Conservation (phyloP, 768 basidiomycete species). For the button mushroom (Agaricus bisporus) region DNA sequence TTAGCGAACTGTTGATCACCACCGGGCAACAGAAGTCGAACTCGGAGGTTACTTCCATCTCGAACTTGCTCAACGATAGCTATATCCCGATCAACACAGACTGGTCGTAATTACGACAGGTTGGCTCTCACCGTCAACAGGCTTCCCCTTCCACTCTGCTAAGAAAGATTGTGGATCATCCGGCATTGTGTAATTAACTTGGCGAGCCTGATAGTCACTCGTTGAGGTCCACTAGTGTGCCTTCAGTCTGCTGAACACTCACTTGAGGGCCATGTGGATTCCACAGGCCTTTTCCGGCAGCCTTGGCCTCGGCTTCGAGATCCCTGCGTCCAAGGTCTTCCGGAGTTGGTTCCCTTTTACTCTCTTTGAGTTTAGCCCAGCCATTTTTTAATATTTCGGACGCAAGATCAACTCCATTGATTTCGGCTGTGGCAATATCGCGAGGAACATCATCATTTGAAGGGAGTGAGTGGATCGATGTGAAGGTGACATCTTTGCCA, state of each 20-base stretch:
- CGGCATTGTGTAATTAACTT: conserved; percentile 84
- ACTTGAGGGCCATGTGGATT: conserved; percentile 76
- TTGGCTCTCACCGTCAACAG: conserved; percentile 66
- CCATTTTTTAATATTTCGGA: conserved; percentile 78
- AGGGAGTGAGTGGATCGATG: conserved; percentile 73
- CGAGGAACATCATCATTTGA: conserved; percentile 70
- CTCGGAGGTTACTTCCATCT: conserved; percentile 87
- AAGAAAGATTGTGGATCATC: conserved; percentile 85
- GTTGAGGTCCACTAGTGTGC: neutral
- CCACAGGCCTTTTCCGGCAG: conserved; percentile 79
- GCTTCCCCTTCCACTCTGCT: conserved; percentile 85
- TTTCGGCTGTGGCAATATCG: conserved; percentile 74
- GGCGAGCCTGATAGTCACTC: conserved; percentile 45
- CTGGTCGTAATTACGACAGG: conserved; percentile 2
- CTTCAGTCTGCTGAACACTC: conserved; percentile 3
- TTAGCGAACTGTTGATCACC: conserved; percentile 89
- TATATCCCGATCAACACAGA: conserved; percentile 22
- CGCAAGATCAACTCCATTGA: conserved; percentile 66
- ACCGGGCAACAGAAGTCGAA: conserved; percentile 82
- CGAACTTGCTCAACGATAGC: conserved; percentile 92
- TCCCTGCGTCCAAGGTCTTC: conserved; percentile 70
- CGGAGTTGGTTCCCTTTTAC: conserved; percentile 76
- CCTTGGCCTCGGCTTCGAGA: conserved; percentile 70
- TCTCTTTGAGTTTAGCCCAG: conserved; percentile 92
- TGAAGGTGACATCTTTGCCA: conserved; percentile 87